Conservation (phyloP, 2,329 filamentous ascomycete genomes). For the Paraphoma sp. region DNA sequence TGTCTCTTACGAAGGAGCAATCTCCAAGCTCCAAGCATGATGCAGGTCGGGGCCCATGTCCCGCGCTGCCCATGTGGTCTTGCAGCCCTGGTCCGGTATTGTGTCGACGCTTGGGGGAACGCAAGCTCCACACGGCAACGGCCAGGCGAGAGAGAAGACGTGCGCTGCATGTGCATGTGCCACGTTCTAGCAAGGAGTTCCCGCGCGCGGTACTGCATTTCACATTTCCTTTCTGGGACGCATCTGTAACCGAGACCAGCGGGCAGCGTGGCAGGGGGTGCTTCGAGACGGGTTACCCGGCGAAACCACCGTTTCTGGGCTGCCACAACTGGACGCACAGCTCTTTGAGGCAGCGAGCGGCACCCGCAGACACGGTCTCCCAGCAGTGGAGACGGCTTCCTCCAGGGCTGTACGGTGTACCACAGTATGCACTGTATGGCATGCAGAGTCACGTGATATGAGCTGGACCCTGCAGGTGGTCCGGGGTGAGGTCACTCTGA, state of each 20-base stretch:
- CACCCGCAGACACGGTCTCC: too few species aligned
- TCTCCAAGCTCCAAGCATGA: slow-evolving; percentile 2
- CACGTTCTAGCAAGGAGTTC: not conserved
- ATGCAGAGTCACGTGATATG: too few species aligned
- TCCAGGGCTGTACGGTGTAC: too few species aligned
- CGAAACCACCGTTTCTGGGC: too few species aligned
- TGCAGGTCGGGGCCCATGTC: slow-evolving; percentile 1
- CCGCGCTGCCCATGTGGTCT: not conserved
- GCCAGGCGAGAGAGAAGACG: not conserved
- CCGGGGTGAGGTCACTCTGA: too few species aligned
- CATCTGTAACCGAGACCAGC: not conserved
- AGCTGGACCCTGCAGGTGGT: too few species aligned
- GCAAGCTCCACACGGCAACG: too few species aligned
- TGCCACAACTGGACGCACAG: too few species aligned
- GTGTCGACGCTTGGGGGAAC: not conserved
- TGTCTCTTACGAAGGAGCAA: too few species aligned
- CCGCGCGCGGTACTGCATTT: not conserved
- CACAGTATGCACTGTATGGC: too few species aligned
- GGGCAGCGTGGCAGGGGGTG: not conserved
- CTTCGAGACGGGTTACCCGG: not conserved
- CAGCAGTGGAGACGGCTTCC: too few species aligned
- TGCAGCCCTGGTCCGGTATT: not conserved
- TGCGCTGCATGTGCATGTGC: slow-evolving; percentile 1
- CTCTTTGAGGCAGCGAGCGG: too few species aligned
- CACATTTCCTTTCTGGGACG: not conserved